phyloP scores from a whole-genome alignment of 306 rosid species.

The Fragaria ananassa region DNA sequence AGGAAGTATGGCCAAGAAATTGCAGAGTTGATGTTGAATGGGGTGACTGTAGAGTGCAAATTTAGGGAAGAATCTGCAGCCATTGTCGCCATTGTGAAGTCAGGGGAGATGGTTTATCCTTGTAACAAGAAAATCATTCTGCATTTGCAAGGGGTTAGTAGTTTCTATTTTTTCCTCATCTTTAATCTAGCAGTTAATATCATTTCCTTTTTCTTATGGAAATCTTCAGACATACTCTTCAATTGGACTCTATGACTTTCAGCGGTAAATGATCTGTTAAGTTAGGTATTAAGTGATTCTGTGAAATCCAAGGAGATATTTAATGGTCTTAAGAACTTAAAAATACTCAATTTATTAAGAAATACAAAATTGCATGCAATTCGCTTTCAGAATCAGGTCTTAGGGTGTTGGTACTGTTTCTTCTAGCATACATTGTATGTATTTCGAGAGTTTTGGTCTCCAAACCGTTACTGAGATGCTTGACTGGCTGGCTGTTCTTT shows the following conservation, averaged over 20 bases:
- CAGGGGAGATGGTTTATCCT: conserved; percentile 58
- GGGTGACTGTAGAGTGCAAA: conserved; percentile 54
- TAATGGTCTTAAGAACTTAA: not conserved
- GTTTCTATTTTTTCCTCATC: conserved; percentile 6
- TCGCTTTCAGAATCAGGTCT: not conserved
- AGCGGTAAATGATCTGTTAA: not conserved
- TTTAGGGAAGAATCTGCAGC: conserved; percentile 56
- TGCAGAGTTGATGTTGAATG: conserved; percentile 57
- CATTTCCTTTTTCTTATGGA: not conserved
- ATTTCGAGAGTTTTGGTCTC: not conserved
- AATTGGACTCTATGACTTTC: not conserved
- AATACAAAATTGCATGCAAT: not conserved
- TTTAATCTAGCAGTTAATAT: not conserved
- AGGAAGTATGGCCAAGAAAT: conserved; percentile 56
- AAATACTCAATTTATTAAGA: not conserved
- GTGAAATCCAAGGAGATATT: not conserved
- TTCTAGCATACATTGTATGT: not conserved
- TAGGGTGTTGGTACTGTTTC: not conserved
- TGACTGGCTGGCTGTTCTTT: not conserved
- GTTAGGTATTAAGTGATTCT: not conserved
- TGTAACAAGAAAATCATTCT: conserved; percentile 47
- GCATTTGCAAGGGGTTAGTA: conserved; percentile 46
- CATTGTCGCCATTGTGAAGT: conserved; percentile 43
- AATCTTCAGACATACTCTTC: not conserved
- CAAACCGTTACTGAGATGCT: not conserved